These are phyloP conservation scores for Taiwanofungus camphoratus DNA, from an alignment of 1,284 basidiomycete genomes.

Conservation along the genomic window DNA sequence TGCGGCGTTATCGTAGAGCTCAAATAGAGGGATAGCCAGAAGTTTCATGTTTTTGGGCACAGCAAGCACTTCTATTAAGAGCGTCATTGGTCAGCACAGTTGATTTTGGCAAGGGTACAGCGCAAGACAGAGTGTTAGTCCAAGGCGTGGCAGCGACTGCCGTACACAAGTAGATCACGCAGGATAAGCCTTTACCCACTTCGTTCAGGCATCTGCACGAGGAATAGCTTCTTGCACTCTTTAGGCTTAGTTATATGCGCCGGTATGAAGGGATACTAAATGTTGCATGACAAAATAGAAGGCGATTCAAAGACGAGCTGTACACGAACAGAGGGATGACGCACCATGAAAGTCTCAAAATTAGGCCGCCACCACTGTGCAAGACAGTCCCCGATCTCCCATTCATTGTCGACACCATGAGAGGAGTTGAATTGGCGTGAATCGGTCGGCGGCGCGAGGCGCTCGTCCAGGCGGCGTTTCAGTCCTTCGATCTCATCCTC, in stretches of 20 bases:
- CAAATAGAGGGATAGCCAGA: constrained; percentile 91
- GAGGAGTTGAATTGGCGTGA: constrained; percentile 64
- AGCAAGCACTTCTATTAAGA: constrained; percentile 76
- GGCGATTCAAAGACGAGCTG: too few species aligned
- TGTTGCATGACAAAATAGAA: constrained; percentile 5
- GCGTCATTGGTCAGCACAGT: background rate
- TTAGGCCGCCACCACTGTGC: constrained; percentile 98
- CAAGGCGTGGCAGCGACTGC: too few species aligned
- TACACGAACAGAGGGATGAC: constrained; percentile 22
- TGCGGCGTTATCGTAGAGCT: constrained; percentile 95
- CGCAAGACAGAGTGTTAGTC: too few species aligned
- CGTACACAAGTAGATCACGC: too few species aligned
- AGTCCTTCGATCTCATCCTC: constrained; percentile 91
- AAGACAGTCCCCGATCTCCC: constrained; percentile 93
- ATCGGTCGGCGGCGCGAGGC: constrained; percentile 72
- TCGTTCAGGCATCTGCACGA: constrained; percentile 91
- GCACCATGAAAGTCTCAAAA: constrained; percentile 96
- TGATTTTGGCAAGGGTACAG: too few species aligned
- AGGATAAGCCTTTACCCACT: constrained; percentile 50
- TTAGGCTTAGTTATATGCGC: constrained; percentile 97
- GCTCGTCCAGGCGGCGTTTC: constrained; percentile 81
- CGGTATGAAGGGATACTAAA: constrained; percentile 93
- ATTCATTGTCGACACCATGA: constrained; percentile 78
- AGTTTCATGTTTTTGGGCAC: constrained; percentile 99
- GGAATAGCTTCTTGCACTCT: constrained; percentile 94